These are phyloP conservation scores for Basidiobolus heterosporus DNA, from an alignment of 371 early-diverging fungal genomes.

Conservation along the genomic window DNA sequence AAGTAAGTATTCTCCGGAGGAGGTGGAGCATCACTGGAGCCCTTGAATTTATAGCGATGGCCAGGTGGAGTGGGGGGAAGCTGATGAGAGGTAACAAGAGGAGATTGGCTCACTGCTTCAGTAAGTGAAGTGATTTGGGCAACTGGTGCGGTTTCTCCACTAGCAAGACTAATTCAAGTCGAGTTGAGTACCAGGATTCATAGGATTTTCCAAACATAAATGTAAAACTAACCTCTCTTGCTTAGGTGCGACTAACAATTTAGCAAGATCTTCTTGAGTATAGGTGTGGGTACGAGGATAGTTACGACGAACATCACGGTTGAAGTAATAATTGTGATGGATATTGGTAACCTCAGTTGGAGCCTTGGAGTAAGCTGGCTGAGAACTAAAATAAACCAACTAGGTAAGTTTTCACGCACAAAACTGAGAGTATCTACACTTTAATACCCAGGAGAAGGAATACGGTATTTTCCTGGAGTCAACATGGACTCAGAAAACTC, in stretches of 20 bases:
- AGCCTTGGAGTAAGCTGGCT: no score
- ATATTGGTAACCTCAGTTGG: slow-evolving; percentile 19
- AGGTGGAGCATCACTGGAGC: not conserved
- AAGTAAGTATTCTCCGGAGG: not conserved
- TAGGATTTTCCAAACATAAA: no score
- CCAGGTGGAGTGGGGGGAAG: not conserved
- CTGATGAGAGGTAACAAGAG: not conserved
- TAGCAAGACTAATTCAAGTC: no score
- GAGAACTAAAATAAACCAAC: no score
- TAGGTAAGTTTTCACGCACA: no score
- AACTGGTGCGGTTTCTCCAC: not conserved
- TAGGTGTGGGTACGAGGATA: slow-evolving; percentile 78
- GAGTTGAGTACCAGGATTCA: no score
- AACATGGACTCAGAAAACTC: no score
- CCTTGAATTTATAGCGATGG: not conserved
- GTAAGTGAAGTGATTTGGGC: not conserved
- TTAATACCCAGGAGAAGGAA: no score
- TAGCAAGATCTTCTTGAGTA: slow-evolving; percentile 58
- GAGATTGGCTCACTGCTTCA: not conserved
- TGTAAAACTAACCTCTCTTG: slow-evolving; percentile 4
- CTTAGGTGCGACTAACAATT: slow-evolving; percentile 24
- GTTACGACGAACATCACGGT: slow-evolving; percentile 76
- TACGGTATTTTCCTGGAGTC: no score
- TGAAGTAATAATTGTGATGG: slow-evolving; percentile 73
- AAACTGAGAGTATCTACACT: no score